Percentiles rank a stretch among this genome's conserved stretches.
phyloP scores from a whole-genome alignment of 1,284 basidiomycete genomes.

The Paramarasmius palmivorus region DNA sequence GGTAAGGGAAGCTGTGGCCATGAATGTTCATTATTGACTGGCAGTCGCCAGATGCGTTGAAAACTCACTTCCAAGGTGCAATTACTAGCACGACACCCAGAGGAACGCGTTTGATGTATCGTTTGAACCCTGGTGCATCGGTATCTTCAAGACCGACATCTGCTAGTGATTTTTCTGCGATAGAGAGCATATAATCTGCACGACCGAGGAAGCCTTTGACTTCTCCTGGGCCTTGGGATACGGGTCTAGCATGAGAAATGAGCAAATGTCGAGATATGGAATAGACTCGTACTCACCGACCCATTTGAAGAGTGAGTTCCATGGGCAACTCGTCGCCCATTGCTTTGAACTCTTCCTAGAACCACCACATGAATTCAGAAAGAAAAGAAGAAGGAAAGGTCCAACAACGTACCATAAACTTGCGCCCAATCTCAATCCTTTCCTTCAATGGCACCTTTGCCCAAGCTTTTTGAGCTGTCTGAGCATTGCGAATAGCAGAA shows the following conservation, averaged over 20 bases:
- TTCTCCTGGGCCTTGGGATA: slow-evolving; percentile 78
- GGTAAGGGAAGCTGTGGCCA: slow-evolving; percentile 76
- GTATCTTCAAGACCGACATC: slow-evolving; percentile 76
- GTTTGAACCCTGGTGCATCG: slow-evolving; percentile 79
- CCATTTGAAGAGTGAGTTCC: slow-evolving; percentile 83
- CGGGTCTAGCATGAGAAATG: slow-evolving; percentile 53
- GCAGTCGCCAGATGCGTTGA: no score
- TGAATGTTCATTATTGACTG: slow-evolving; percentile 1
- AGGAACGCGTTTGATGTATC: slow-evolving; percentile 82
- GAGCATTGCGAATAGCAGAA: slow-evolving; percentile 53
- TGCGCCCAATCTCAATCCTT: slow-evolving; percentile 71
- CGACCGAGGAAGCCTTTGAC: slow-evolving; percentile 81
- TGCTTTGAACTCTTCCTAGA: slow-evolving; percentile 78
- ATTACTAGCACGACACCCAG: slow-evolving; percentile 89
- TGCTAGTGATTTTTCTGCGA: slow-evolving; percentile 76
- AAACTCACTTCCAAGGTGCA: slow-evolving; percentile 85
- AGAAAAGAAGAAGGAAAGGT: background rate
- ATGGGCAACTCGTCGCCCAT: slow-evolving; percentile 69
- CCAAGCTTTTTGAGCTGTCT: slow-evolving; percentile 76
- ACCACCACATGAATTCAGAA: background rate
- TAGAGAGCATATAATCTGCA: slow-evolving; percentile 82
- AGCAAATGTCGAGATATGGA: background rate
- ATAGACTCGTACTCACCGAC: slow-evolving; percentile 47
- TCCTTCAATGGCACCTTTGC: slow-evolving; percentile 65
- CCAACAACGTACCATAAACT: slow-evolving; percentile 62